These are phyloP conservation scores for Collybia mongolica DNA, from an alignment of 768 basidiomycete genomes.

Conservation along the genomic window DNA sequence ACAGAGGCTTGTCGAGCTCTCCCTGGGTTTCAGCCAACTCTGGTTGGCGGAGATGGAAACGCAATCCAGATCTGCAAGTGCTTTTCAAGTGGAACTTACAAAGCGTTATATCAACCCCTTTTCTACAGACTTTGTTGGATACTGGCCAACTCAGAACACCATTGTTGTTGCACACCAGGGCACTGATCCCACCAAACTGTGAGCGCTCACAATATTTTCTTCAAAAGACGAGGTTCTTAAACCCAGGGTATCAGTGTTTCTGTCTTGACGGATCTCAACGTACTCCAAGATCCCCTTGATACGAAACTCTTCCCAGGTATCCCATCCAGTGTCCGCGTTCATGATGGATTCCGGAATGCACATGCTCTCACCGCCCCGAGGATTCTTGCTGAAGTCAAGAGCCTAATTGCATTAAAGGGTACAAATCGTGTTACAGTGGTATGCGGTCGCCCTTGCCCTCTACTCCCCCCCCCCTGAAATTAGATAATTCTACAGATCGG, in stretches of 20 bases:
- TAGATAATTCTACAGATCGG: conserved; percentile 29
- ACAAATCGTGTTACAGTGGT: conserved; percentile 41
- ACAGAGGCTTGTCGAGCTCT: conserved; percentile 40
- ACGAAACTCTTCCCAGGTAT: conserved; percentile 56
- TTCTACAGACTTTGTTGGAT: conserved; percentile 51
- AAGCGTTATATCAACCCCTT: background rate
- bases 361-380: conserved; percentile 45
- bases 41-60: conserved; percentile 52
- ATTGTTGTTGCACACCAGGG: conserved; percentile 65
- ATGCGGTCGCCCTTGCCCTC: conserved; percentile 11
- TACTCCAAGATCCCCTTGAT: conserved; percentile 38
- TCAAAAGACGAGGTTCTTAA: background rate
- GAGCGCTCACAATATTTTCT: conserved; percentile 9
- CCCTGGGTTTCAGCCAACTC: conserved; percentile 36
- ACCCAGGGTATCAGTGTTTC: conserved; percentile 33
- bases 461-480: conserved; percentile 7
- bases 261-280: conserved; percentile 47
- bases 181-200: conserved; percentile 57
- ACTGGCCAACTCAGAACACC: conserved; percentile 46
- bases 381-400: conserved; percentile 43
- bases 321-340: conserved; percentile 39
- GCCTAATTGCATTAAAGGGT: conserved; percentile 33
- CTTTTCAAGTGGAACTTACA: background rate
- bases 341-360: conserved; percentile 51
- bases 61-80: conserved; percentile 45